Base-by-base conservation (phyloP, 1,284 basidiomycete species). In the Mrakiaceae sp. region DNA sequence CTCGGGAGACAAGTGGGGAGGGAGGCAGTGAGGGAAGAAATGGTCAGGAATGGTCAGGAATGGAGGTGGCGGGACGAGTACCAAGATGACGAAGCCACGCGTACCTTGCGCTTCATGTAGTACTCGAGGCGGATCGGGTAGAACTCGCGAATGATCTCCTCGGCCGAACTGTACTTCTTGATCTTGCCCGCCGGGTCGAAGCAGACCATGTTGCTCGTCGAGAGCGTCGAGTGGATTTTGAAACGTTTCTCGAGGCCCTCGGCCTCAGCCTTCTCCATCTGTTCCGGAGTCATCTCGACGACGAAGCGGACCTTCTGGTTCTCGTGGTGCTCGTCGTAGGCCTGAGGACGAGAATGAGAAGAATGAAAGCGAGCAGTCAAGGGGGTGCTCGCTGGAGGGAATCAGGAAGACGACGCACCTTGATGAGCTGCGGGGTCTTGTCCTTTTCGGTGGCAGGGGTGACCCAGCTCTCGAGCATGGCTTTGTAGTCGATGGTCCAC, bases 171-270 rank as follows among this genome's bases (percentile, higher is more conserved):
- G 76, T 98, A 98, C 78, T 87, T 96, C 78, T 87, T 92, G 79
- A 99, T 97, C 80, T 96, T 97, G 72, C 91, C 88, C 44, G 95
- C 87, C 69, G 90, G 84, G 76, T 98, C 94, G 76, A 99, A 99
- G 76, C 91, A 92, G 8, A 98, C 97, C 96, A 99, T 98, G 79
- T 99, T 99, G 74, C 83, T 83, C 8, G 92, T 97, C 73, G 82
- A 87, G 74, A 98, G 78, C 73, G 91, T 89, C 54, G 81, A 78
- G 4, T 85, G 84, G 62, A 97, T 78, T 78, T 95, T 97, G 85
- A 99, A 98, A 74, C 85, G 90, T 74, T 95, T 93, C 48, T 87
- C 77, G 52, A 96, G 77, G 2, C 95, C 95, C 73, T 97, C 90
- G 64, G 83, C 82, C 72, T 93, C 90, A 2, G 93, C 90, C 73